Base-by-base conservation (phyloP, 2,329 filamentous ascomycete genomes). In the Penicillium sp. region DNA sequence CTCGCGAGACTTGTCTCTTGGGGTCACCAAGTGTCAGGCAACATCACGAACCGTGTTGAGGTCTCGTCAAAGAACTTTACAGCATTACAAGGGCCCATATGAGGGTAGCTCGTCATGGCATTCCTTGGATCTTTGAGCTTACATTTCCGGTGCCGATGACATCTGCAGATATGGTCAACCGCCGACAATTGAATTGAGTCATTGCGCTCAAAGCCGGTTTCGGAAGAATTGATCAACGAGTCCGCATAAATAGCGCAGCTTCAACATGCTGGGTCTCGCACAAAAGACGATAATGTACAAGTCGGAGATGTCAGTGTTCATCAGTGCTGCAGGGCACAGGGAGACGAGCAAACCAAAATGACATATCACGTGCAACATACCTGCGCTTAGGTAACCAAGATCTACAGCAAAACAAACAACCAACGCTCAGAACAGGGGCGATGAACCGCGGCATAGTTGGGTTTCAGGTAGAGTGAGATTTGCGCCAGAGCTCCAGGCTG, bases 361-460 rank as follows among this genome's bases (percentile, higher is more conserved):
- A 41, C 35, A 21, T 21, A 44, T 54, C 59, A 61, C 53, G 59
- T 60, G 31, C 35, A 52, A 30, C 21, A 3, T 44, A n/a, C 23
- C 1, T 17, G 23, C n/a, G 61, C 57, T 60, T 63, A 60, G 21
- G 21, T 60, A 63, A 57, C 19, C 19, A 26, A 3, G 48, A 63
- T 57, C 48, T 60, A 54, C 61, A 51, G 48, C 47, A 26, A 48
- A 60, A 48, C 52, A 63, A 63, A 61, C 58, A 56, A 56, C 48
- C 47, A 47, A 29, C 44, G 38, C 47, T 35, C 46, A 47, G 19
- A 26, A 45, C 26, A 47, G 23, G 29, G 29, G 30, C 15, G 45
- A 47, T 51, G 35, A 41, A 52, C n/a, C 13, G 52, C 29, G 8
- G 47, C 41, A 30, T 29, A 47, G 31, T 51, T 50, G 47, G 48